Evolutionary conservation across 352 stramenopile genomes (phyloP), one percentile per base, ranked within the genome.

Genomic region (Phytophthora hibernalis): DNA sequence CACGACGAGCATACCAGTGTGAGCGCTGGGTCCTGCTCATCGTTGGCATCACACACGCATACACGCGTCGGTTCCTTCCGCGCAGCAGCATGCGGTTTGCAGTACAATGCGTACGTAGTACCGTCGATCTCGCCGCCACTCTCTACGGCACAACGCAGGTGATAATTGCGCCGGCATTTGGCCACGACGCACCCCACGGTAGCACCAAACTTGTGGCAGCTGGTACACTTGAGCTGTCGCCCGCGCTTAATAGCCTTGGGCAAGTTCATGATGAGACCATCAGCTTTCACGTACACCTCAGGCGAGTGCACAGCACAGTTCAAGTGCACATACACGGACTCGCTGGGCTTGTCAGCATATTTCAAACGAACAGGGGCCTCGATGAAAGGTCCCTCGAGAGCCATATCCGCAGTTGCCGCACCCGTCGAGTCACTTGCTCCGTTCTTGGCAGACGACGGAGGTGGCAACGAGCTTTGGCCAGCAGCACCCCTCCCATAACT

Each of bases 281-380:
- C 80, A 13, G 79, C 70, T 55, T 95, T 91, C 15, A 95, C 85
- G 48, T 90, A 95, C 30, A 94, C 86, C 54, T 93, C 84, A 21
- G 85, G 83, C 0, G 88, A 93, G 47, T 96, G 87, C 5, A 93
- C 58, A 43, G 86, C 85, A 38, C 84, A 95, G 56, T 96, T 94
- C 57, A 95, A 78, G 68, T 96, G 87, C 22, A 95, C 76, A 62
- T 87, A 81, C 53, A 89, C 87, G 13, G 75, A 79, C 63, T 95
- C 80, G 24, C 66, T 70, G 35, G 80, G 74, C 42, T 90, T 91
- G 58, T 95, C 84, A 51, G 90, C 70, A 48, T 81, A 82, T 60
- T 91, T 78, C n/a, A 95, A 65, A 4, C 85, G 83, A 44, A 95
- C 79, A 4, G 87, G 79, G 3, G 82, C 82, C 15, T 93, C 86